Evolutionary conservation across 2,329 filamentous ascomycete species (phyloP).

Genomic region (Colletotrichum sp.): DNA sequence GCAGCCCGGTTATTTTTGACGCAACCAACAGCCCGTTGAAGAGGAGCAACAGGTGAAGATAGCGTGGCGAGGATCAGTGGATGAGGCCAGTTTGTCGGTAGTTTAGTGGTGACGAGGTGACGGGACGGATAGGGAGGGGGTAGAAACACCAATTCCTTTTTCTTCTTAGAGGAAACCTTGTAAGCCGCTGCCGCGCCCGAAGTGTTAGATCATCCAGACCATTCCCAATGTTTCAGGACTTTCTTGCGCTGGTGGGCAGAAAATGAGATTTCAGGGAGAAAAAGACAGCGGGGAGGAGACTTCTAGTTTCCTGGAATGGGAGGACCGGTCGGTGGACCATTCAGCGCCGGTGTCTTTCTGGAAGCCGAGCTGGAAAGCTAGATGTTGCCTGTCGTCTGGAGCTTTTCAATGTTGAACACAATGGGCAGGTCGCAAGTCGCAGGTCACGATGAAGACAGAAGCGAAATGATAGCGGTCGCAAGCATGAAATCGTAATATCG

Average conservation of each 20-base stretch:
- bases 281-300: background rate
- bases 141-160: slow-evolving; percentile 1
- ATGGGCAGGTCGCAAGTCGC: background rate
- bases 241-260: background rate
- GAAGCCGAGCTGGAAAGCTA: background rate
- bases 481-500: slow-evolving; percentile 19
- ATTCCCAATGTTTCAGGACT: background rate
- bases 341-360: background rate
- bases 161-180: background rate
- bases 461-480: background rate
- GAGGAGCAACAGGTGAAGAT: background rate
- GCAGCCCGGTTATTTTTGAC: background rate
- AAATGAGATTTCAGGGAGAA: background rate
- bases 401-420: background rate
- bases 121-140: background rate
- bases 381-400: background rate
- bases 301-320: background rate
- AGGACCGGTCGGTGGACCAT: background rate
- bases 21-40: background rate
- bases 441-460: background rate
- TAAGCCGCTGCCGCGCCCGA: background rate
- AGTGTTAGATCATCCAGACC: background rate
- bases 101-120: background rate
- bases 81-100: background rate
- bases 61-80: background rate